phyloP scores from a whole-genome alignment of 2,329 filamentous ascomycete species.

The Pseudogymnoascus sp. region DNA sequence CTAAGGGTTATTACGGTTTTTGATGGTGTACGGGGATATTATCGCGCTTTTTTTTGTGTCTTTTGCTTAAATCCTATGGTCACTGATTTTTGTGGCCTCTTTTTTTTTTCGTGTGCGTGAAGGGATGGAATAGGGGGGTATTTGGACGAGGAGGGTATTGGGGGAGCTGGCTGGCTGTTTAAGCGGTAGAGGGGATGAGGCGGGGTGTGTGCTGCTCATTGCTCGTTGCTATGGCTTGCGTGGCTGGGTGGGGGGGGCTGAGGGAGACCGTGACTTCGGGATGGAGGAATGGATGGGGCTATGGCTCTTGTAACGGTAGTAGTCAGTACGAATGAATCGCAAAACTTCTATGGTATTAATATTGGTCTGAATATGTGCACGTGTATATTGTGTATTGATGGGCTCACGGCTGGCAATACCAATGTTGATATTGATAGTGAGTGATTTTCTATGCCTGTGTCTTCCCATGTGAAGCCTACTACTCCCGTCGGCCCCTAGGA shows the following conservation, averaged over 20 bases:
- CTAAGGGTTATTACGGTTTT: slow-evolving; percentile 5
- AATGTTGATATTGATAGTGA: no score
- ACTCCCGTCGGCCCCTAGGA: no score
- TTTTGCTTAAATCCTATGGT: not conserved
- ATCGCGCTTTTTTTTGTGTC: not conserved
- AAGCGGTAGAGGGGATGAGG: not conserved
- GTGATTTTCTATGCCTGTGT: no score
- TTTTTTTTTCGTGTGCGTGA: not conserved
- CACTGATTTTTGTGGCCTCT: not conserved
- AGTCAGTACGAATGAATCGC: slow-evolving; percentile 7
- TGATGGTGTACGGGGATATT: slow-evolving; percentile 7
- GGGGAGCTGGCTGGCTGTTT: not conserved
- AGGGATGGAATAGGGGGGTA: not conserved
- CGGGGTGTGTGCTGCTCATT: not conserved
- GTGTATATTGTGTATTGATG: not conserved
- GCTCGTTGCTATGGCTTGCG: not conserved
- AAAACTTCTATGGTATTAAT: not conserved
- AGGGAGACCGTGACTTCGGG: not conserved
- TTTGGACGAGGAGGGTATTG: not conserved
- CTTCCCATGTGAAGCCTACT: no score
- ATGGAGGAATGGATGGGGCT: not conserved
- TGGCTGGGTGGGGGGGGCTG: not conserved
- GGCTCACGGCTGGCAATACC: no score
- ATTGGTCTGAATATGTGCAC: not conserved
- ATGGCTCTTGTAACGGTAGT: slow-evolving; percentile 8